Conservation (phyloP, 148 eudicot genomes). For the Fagopyrum tataricum region DNA sequence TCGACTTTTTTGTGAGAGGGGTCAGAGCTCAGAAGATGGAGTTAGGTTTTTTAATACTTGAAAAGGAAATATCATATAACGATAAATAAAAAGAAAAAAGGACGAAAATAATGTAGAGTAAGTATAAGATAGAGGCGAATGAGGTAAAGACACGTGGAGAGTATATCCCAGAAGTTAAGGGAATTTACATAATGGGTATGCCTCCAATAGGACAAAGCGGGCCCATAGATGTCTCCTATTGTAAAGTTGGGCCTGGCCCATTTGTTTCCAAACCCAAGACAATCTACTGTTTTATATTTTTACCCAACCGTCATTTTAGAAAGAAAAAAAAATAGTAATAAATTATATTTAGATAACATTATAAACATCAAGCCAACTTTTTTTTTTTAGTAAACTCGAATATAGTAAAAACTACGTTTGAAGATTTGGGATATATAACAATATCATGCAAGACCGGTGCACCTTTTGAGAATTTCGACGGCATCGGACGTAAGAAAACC, state of each 20-base stretch:
- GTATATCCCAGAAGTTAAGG: constrained; percentile 10
- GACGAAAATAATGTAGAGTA: background rate
- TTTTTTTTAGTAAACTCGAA: too few relatives aligned
- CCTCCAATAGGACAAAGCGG: constrained; percentile 6
- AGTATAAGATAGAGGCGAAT: background rate
- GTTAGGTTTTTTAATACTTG: background rate
- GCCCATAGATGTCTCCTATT: background rate
- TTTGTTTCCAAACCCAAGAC: constrained; percentile 29
- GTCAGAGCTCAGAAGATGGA: too few relatives aligned
- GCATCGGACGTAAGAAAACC: too few relatives aligned
- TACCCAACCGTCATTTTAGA: background rate
- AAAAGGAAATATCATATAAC: background rate
- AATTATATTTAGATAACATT: too few relatives aligned
- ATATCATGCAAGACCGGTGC: too few relatives aligned
- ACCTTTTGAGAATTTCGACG: too few relatives aligned
- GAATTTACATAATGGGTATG: constrained; percentile 12
- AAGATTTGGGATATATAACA: too few relatives aligned
- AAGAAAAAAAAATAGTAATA: too few relatives aligned
- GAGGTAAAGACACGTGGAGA: background rate
- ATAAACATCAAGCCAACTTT: too few relatives aligned
- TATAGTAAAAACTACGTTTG: too few relatives aligned
- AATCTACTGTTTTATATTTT: background rate
- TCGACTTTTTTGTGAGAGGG: too few relatives aligned
- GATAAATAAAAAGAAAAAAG: background rate
- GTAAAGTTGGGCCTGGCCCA: constrained; percentile 26